A percentile compares a stretch with the other conserved stretches of the same genome.
Evolutionary conservation across 331 rosid species (phyloP).

Genomic region (Cydonia oblonga): DNA sequence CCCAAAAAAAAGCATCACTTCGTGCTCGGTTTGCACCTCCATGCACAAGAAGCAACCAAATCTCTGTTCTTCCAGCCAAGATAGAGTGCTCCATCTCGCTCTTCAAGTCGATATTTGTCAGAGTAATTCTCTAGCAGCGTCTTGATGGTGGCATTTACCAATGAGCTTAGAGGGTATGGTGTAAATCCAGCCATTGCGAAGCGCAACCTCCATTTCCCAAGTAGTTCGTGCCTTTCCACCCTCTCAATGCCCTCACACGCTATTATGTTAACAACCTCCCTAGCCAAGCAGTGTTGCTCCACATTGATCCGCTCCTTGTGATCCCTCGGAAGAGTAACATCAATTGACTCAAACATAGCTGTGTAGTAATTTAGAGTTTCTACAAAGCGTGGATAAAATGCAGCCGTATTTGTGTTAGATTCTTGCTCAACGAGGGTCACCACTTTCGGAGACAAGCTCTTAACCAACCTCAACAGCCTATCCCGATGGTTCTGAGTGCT

Average conservation of each 20-base stretch:
- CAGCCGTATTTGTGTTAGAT: slow-evolving; percentile 75
- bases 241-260: slow-evolving; percentile 94
- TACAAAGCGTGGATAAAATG: slow-evolving; percentile 67
- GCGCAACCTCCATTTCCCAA: slow-evolving; percentile 85
- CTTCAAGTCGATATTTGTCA: slow-evolving; percentile 64
- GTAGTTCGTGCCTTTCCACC: slow-evolving; percentile 83
- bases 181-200: slow-evolving; percentile 90
- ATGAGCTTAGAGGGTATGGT: slow-evolving; percentile 77
- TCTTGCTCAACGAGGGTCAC: slow-evolving; percentile 98
- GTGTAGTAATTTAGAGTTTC: slow-evolving; percentile 70
- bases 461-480: slow-evolving; percentile 62
- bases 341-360: slow-evolving; percentile 92
- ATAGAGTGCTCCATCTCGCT: slow-evolving; percentile 71
- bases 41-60: slow-evolving; percentile 93
- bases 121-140: slow-evolving; percentile 67
- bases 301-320: slow-evolving; percentile 77
- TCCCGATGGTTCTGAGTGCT: slow-evolving; percentile 80
- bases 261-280: slow-evolving; percentile 81
- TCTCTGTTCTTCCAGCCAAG: slow-evolving; percentile 97
- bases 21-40: slow-evolving; percentile 43
- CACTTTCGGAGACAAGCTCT: slow-evolving; percentile 80
- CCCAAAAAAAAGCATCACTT: not conserved
- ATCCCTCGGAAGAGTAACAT: slow-evolving; percentile 62
- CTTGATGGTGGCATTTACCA: slow-evolving; percentile 86
- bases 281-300: slow-evolving; percentile 96